Base-by-base conservation (phyloP, 2,329 filamentous ascomycete genomes). In the Blastomyces percursus region DNA sequence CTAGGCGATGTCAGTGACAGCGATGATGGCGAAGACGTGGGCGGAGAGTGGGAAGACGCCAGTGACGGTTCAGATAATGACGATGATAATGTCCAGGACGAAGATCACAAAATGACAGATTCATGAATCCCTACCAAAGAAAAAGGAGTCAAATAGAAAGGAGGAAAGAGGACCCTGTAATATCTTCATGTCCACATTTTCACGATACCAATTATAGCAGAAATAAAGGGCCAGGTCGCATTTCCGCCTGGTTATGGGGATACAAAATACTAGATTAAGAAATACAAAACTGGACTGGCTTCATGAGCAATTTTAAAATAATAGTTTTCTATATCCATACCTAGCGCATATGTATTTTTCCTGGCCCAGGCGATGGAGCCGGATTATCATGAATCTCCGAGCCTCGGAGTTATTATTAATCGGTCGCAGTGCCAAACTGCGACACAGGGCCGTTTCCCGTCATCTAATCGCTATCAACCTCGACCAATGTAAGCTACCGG, bases 1-100 rank as follows among this genome's bases (percentile, higher is more conserved):
- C 77, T 92, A 2, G 87, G 86, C 3, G 79, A 81, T 14, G 76
- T 79, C 21, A 80, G 81, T 38, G 79, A 80, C 21, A 82, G 80
- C 44, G 82, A 84, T 42, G 82, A 81, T 35, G 84, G 80, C 9
- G 70, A 76, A 67, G 79, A 79, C 2, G 84, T 80, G 11, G 70
- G 76, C 67, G 79, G 79, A 2, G 80, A 79, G 12, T 79, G 79
- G 55, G 82, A 82, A 27, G 79, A 77, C 51, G 76, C 81, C 63
- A 81, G 84, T 64, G 83, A 82, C 65, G 81, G 77, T 72, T 78
- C 77, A 14, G 74, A 69, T 35, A 65, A 66, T 27, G 70, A 74
- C 56, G 78, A 80, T 64, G 78, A 80, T 64, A 68, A 69, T 35
- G 66, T 65, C 21, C 66, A 66, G 19, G 70, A 74, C 56, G 76